These are phyloP conservation scores for Chrysopogon serrulatus DNA, from an alignment of 176 grass and related monocot genomes.

Conservation along the genomic window DNA sequence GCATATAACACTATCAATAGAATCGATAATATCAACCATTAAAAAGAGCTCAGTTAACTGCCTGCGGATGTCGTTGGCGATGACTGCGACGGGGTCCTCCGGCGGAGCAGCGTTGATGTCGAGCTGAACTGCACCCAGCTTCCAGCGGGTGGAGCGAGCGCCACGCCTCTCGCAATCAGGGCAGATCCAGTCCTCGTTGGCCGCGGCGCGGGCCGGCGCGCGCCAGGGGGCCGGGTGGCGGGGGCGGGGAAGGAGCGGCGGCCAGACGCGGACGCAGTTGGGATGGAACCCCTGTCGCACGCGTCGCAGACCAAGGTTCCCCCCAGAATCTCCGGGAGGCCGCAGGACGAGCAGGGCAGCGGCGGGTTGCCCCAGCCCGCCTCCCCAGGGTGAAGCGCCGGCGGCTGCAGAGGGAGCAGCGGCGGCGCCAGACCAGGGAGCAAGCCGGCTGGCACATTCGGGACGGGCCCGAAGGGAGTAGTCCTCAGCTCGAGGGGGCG, in stretches of 20 bases:
- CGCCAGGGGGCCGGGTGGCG: slow-evolving; percentile 20
- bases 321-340: slow-evolving; percentile 38
- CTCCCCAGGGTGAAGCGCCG: slow-evolving; percentile 59
- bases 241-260: slow-evolving; percentile 28
- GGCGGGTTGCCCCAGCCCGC: slow-evolving; percentile 38
- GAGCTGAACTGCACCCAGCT: slow-evolving; percentile 47
- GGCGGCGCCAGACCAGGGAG: background rate
- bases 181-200: slow-evolving; percentile 87
- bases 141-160: slow-evolving; percentile 63
- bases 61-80: slow-evolving; percentile 36
- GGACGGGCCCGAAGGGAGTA: background rate
- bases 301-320: slow-evolving; percentile 77
- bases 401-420: slow-evolving; percentile 7
- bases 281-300: slow-evolving; percentile 87
- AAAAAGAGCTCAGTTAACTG: slow-evolving; percentile 30
- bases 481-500: background rate
- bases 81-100: slow-evolving; percentile 37
- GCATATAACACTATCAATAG: background rate
- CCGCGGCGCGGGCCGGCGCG: slow-evolving; percentile 28
- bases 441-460: background rate
- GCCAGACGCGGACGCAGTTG: slow-evolving; percentile 51
- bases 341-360: slow-evolving; percentile 48
- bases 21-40: background rate
- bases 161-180: slow-evolving; percentile 64
- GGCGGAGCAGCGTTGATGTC: slow-evolving; percentile 83